phyloP scores from a whole-genome alignment of 768 basidiomycete genomes.

The Lactarius trivialis region DNA sequence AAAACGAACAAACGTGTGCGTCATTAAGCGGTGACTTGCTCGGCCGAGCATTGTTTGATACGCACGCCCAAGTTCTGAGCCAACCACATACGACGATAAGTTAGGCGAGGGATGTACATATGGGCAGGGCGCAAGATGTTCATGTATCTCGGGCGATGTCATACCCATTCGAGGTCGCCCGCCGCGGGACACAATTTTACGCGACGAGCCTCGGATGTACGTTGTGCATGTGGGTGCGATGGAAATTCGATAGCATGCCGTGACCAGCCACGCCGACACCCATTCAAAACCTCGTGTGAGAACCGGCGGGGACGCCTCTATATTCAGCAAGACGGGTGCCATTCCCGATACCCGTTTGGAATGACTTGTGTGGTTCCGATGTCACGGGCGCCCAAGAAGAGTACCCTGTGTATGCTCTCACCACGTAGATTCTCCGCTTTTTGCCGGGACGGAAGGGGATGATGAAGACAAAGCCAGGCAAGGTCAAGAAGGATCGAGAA shows the following conservation, averaged over 20 bases:
- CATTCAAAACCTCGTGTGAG: neutral
- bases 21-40: neutral
- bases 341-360: neutral
- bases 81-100: neutral
- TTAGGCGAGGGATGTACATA: neutral
- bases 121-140: neutral
- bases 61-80: neutral
- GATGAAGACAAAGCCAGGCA: neutral
- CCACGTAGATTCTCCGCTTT: constrained; percentile 15
- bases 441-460: neutral
- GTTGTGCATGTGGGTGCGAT: neutral
- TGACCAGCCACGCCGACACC: neutral
- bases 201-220: neutral
- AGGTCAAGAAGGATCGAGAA: neutral
- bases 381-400: neutral
- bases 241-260: neutral
- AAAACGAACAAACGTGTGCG: neutral
- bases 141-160: constrained; percentile 1
- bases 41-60: neutral
- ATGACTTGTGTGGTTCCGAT: constrained; percentile 6
- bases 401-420: neutral
- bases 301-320: neutral
- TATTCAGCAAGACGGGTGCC: neutral
- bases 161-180: neutral
- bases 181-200: constrained; percentile 4